Base-by-base conservation (phyloP, 495 filamentous ascomycete genomes). In the Penicillium argentinense region DNA sequence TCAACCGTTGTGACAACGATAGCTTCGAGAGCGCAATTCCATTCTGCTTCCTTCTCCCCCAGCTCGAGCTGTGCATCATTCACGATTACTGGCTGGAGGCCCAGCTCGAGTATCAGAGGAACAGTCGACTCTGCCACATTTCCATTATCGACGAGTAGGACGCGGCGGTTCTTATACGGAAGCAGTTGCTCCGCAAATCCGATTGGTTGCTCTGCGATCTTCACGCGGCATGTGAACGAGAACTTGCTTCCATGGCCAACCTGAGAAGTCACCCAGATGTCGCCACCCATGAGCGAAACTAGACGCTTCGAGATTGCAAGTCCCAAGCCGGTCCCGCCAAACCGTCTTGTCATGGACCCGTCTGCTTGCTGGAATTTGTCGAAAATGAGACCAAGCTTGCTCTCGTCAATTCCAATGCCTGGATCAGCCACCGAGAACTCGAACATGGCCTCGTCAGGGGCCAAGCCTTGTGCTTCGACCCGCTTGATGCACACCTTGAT, bases 1-100 rank as follows among this genome's bases (percentile, higher is more conserved):
- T 89, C 86, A 56, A 93, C 83, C 24, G 83, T 88, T 56, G 95
- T 89, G 19, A 95, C 89, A 50, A 97, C 82, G 49, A 97, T 90
- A 33, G 91, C 91, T 64, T 95, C 92, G 71, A 91, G 95, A 53
- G 77, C 39, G 65, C 75, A 64, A 12, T 77, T 75, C 36, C 72
- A 72, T 30, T 78, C 60, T n/a, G 60, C 56, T 39, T 64, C 55
- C 9, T 68, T 71, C 51, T 83, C 80, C 24, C 59, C 54, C 11
- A 56, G 59, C 16, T 71, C 67, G 12, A 76, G 58, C 37, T 78
- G 63, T 3, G 69, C 54, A 26, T 73, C 72, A 4, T 75, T 77
- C 28, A 92, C 80, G 14, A 93, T 81, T 27, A 88, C 78, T 0
- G 90, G 87, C 5, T 86, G 71, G 5, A 97, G 72, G 14, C 83